Conservation (phyloP, 805 yeast species). For the Groenewaldozyma salmanticensis region DNA sequence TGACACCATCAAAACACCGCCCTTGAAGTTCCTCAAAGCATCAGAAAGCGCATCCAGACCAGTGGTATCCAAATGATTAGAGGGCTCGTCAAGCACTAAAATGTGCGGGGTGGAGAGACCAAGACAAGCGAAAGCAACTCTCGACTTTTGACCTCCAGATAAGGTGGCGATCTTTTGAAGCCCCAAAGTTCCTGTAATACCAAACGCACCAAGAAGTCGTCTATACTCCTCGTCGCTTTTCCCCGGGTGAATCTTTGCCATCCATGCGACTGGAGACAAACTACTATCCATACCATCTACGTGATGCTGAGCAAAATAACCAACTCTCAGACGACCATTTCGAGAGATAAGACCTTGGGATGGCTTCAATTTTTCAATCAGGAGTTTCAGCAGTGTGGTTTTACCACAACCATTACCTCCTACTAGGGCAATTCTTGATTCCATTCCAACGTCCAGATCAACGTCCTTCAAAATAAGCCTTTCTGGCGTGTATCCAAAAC, state of each 20-base stretch:
- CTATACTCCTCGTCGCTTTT: conserved; percentile 94
- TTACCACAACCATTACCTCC: conserved; percentile 99
- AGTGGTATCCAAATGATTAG: conserved; percentile 95
- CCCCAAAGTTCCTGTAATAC: conserved; percentile 91
- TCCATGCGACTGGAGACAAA: conserved; percentile 86
- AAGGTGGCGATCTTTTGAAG: conserved; percentile 79
- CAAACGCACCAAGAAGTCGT: conserved; percentile 93
- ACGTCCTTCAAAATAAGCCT: conserved; percentile 63
- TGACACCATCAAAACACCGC: conserved; percentile 95
- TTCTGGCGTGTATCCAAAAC: conserved; percentile 69
- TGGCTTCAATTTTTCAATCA: conserved; percentile 72
- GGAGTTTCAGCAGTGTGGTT: conserved; percentile 79
- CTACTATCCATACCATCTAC: conserved; percentile 93
- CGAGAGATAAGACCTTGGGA: conserved; percentile 66
- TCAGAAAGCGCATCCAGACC: conserved; percentile 94
- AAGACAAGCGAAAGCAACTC: conserved; percentile 96
- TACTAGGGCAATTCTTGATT: conserved; percentile 89
- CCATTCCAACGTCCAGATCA: conserved; percentile 84
- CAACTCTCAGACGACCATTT: conserved; percentile 83
- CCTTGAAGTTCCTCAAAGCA: conserved; percentile 79
- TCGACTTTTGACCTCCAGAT: conserved; percentile 97
- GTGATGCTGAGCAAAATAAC: conserved; percentile 97
- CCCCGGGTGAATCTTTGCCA: conserved; percentile 84
- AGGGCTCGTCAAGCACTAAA: conserved; percentile 91
- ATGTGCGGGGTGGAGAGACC: conserved; percentile 87